Percentiles rank a stretch among this genome's conserved stretches.
Evolutionary conservation across 2,329 filamentous ascomycete genomes (phyloP).

Genomic region (Hypoxylon sp.): DNA sequence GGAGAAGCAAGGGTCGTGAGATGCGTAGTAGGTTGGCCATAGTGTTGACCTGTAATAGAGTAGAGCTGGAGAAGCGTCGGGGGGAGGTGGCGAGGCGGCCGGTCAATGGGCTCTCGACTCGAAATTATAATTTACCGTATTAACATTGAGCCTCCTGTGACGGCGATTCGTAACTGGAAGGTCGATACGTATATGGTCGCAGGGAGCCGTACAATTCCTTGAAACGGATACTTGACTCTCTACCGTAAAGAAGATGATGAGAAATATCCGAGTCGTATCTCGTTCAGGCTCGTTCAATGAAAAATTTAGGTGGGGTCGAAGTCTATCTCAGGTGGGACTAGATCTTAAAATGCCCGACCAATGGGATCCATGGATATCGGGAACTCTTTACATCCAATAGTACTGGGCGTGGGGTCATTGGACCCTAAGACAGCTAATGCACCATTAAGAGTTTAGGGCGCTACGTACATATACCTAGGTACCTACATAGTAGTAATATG

Average conservation of each 20-base stretch:
- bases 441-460: no score
- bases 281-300: background rate
- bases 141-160: slow-evolving; percentile 9
- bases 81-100: slow-evolving; percentile 2
- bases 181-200: background rate
- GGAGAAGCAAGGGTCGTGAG: slow-evolving; percentile 37
- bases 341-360: background rate
- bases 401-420: no score
- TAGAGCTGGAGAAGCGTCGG: background rate
- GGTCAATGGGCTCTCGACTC: slow-evolving; percentile 21
- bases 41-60: background rate
- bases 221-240: background rate
- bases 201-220: background rate
- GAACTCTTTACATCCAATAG: no score
- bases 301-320: slow-evolving; percentile 35
- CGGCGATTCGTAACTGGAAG: background rate
- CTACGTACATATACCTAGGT: background rate
- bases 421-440: no score
- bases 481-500: no score
- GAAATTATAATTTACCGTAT: slow-evolving; percentile 1
- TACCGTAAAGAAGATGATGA: background rate
- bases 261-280: background rate
- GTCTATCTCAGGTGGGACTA: background rate
- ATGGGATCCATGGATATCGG: background rate
- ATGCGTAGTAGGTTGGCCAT: slow-evolving; percentile 41